phyloP scores from a whole-genome alignment of 495 filamentous ascomycete genomes.

The Penicillium salamii region DNA sequence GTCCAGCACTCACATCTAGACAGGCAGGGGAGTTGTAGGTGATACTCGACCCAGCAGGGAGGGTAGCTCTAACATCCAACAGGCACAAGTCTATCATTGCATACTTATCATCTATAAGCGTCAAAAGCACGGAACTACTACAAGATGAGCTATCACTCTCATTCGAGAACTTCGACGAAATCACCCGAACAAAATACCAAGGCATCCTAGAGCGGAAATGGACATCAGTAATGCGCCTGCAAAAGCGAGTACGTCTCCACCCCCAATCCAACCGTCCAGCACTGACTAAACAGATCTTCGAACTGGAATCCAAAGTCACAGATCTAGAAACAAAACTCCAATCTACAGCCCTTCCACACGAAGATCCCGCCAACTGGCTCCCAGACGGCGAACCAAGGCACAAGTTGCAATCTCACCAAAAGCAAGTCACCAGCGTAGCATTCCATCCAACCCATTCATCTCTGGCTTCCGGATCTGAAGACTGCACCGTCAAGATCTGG shows the following conservation, averaged over 20 bases:
- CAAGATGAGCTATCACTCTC: conserved; percentile 51
- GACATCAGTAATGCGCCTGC: conserved; percentile 84
- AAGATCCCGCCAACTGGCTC: conserved; percentile 85
- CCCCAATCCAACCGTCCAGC: not conserved
- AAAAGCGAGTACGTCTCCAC: conserved; percentile 70
- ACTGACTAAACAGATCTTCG: conserved; percentile 69
- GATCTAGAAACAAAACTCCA: conserved; percentile 77
- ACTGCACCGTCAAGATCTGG: conserved; percentile 92
- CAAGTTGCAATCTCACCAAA: conserved; percentile 76
- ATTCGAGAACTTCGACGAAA: conserved; percentile 71
- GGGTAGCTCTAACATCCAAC: conserved; percentile 44
- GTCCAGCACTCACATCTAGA: conserved; percentile 53
- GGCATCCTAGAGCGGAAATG: conserved; percentile 91
- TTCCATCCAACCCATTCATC: conserved; percentile 90
- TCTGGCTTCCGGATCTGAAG: conserved; percentile 88
- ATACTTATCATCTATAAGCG: conserved; percentile 68
- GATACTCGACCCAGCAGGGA: not conserved
- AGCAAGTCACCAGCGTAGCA: conserved; percentile 76
- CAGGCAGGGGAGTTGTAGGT: conserved; percentile 85
- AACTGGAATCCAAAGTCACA: conserved; percentile 69
- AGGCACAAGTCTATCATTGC: conserved; percentile 76
- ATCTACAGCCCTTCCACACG: conserved; percentile 66
- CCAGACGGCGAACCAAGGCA: conserved; percentile 69
- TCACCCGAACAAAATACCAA: conserved; percentile 77
- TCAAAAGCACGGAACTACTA: conserved; percentile 63